Evolutionary conservation across 441 rosid genomes (phyloP).

Genomic region (Pelargonium myrrhifolium): DNA sequence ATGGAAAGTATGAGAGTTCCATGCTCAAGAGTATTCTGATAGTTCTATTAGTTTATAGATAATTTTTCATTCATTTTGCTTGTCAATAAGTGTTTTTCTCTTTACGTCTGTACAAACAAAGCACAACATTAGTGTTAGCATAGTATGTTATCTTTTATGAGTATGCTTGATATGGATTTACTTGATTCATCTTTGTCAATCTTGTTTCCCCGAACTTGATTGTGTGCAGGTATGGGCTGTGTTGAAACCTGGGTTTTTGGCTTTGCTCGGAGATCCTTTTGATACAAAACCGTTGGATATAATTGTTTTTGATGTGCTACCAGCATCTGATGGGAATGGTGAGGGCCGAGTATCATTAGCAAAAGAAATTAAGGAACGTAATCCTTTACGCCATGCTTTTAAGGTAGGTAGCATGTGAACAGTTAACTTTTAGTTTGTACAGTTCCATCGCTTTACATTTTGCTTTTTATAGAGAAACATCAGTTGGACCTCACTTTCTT

Average conservation of each 20-base stretch:
- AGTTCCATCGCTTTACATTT: neutral
- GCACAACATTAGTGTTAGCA: neutral
- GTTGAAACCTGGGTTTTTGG: slow-evolving; percentile 94
- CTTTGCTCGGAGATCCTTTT: slow-evolving; percentile 78
- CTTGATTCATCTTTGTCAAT: neutral
- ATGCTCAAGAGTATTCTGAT: neutral
- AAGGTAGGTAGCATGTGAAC: slow-evolving; percentile 41
- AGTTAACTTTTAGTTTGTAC: neutral
- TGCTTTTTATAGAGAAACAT: neutral
- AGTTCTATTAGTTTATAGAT: neutral
- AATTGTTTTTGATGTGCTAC: slow-evolving; percentile 89
- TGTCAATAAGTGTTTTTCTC: neutral
- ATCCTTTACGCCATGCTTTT: slow-evolving; percentile 89
- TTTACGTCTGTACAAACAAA: neutral
- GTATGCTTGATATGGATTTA: neutral
- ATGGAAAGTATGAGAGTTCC: neutral
- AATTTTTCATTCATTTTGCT: neutral
- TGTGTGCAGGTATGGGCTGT: slow-evolving; percentile 92
- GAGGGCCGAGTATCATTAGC: slow-evolving; percentile 77
- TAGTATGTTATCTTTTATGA: neutral
- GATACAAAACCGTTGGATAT: slow-evolving; percentile 82
- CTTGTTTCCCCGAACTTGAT: slow-evolving; percentile 15
- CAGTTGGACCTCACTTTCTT: neutral
- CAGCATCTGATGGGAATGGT: slow-evolving; percentile 77
- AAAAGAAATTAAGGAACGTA: slow-evolving; percentile 76